A percentile compares a stretch with the other conserved stretches of the same genome.
These are phyloP conservation scores for Avena eriantha DNA, from an alignment of 176 grass and related monocot genomes.

Conservation along the genomic window DNA sequence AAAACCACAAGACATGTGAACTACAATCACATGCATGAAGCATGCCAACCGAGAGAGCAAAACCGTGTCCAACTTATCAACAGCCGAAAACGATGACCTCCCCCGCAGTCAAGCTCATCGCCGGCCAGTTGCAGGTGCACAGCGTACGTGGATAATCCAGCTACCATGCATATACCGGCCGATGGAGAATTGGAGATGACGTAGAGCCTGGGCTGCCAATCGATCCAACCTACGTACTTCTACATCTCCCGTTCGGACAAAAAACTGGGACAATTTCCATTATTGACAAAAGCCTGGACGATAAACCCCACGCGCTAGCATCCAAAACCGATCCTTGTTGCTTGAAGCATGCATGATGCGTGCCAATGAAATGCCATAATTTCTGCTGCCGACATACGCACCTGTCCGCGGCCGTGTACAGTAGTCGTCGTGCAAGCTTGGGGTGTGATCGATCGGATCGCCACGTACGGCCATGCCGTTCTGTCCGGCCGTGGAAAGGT, in stretches of 20 bases:
- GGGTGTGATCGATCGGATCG: not conserved
- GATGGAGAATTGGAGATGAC: not conserved
- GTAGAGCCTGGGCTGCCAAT: not conserved
- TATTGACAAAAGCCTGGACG: not conserved
- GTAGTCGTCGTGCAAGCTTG: not conserved
- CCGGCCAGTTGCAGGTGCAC: not conserved
- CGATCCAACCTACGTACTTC: not conserved
- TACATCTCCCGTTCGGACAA: not conserved
- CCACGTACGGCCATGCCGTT: not conserved
- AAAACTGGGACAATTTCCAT: not conserved
- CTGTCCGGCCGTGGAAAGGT: not conserved
- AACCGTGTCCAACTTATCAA: not conserved
- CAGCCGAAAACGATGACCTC: not conserved
- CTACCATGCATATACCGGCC: not conserved
- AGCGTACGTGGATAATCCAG: not conserved
- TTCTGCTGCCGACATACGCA: not conserved
- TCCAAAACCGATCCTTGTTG: not conserved
- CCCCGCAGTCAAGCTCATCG: not conserved
- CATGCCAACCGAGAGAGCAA: too few relatives aligned
- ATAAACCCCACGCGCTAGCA: not conserved
- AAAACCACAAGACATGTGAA: not conserved
- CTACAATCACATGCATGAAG: not conserved
- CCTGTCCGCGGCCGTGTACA: not conserved
- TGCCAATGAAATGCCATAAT: not conserved
- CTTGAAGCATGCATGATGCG: conserved; percentile 2